Percentiles rank a stretch among this genome's conserved stretches.
Evolutionary conservation across 2,329 filamentous ascomycete genomes (phyloP).

Genomic region (Cordyceps militaris): DNA sequence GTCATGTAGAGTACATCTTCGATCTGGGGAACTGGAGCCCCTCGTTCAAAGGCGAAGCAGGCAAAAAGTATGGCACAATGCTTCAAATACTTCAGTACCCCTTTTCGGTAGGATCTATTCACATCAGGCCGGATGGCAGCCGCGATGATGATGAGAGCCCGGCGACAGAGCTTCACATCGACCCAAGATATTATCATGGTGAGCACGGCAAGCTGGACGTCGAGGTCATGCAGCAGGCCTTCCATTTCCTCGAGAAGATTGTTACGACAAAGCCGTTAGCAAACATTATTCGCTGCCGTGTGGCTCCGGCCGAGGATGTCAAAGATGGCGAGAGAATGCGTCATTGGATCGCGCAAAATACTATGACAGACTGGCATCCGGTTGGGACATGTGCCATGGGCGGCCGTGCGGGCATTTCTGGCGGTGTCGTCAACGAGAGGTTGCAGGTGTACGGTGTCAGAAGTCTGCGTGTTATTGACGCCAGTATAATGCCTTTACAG

Average conservation of each 20-base stretch:
- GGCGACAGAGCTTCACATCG: conserved; percentile 22
- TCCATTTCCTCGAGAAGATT: conserved; percentile 34
- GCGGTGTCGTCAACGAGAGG: conserved; percentile 26
- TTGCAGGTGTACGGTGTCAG: conserved; percentile 25
- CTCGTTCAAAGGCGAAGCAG: conserved; percentile 24
- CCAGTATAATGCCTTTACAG: conserved; percentile 26
- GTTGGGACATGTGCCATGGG: conserved; percentile 31
- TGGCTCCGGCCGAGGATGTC: conserved; percentile 18
- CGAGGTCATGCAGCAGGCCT: conserved; percentile 34
- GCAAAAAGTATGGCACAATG: conserved; percentile 41
- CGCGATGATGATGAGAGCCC: conserved; percentile 19
- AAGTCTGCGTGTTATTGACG: conserved; percentile 23
- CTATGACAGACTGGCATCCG: conserved; percentile 33
- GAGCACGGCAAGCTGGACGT: conserved; percentile 34
- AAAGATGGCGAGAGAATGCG: conserved; percentile 15
- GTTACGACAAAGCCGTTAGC: conserved; percentile 29
- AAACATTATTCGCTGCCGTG: conserved; percentile 28
- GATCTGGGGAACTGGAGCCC: conserved; percentile 41
- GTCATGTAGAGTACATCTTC: conserved; percentile 44
- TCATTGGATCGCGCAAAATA: conserved; percentile 24
- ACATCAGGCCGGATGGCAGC: conserved; percentile 28
- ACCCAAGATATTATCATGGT: conserved; percentile 36
- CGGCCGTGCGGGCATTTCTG: conserved; percentile 22
- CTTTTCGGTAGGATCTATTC: conserved; percentile 40
- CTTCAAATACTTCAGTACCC: conserved; percentile 46